These are phyloP conservation scores for Vigna unguiculata DNA, from an alignment of 306 rosid species.

Conservation along the genomic window DNA sequence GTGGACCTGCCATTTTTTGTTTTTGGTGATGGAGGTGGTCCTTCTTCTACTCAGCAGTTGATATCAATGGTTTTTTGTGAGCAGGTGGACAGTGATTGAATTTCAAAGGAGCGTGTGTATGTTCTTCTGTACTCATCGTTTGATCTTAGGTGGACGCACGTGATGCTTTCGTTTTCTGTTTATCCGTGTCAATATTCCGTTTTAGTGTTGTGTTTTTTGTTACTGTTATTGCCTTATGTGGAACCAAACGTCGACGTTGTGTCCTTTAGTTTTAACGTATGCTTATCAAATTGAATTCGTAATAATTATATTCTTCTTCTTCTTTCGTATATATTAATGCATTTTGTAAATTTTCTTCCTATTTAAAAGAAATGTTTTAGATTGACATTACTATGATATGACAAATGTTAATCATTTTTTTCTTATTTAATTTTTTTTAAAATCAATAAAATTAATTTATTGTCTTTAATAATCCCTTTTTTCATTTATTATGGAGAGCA, in stretches of 20 bases:
- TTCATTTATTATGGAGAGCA: background rate
- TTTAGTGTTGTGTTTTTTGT: too few species aligned
- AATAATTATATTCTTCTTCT: background rate
- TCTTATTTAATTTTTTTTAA: background rate
- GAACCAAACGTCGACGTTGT: conserved; percentile 11
- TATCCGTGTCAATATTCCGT: background rate
- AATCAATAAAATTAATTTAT: background rate
- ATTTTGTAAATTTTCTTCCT: background rate
- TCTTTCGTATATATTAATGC: background rate
- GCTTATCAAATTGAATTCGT: background rate
- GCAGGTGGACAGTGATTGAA: conserved; percentile 46
- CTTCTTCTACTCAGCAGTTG: background rate
- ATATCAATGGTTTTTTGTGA: conserved; percentile 12
- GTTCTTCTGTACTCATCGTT: conserved; percentile 37
- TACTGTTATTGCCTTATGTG: background rate
- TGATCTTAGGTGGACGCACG: conserved; percentile 30
- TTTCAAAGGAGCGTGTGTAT: conserved; percentile 25
- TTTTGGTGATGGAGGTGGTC: too few species aligned
- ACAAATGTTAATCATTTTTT: too few species aligned
- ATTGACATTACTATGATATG: too few species aligned
- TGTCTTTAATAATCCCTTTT: background rate
- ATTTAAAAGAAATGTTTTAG: background rate
- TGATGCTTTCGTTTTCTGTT: background rate
- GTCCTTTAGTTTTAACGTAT: background rate
- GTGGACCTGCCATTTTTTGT: background rate